phyloP scores from a whole-genome alignment of 1,139 yeast species.

The Suhomyces anneliseae region DNA sequence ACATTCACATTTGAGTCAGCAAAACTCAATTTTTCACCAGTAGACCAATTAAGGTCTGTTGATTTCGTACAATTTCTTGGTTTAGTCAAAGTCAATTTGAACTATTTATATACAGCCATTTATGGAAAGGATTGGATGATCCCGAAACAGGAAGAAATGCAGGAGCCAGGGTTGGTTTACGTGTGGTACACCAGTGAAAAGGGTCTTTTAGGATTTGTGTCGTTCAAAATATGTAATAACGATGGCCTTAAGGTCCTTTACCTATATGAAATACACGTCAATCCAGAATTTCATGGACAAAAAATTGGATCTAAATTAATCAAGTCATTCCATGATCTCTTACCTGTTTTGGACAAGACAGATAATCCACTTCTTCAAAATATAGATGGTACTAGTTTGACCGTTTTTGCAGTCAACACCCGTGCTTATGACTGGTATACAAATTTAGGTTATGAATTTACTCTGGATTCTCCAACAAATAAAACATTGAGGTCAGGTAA shows the following conservation, averaged over 20 bases:
- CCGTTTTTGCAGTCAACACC: slow-evolving; percentile 52
- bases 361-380: slow-evolving; percentile 4
- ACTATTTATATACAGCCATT: slow-evolving; percentile 25
- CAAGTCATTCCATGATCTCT: slow-evolving; percentile 26
- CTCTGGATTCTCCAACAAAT: slow-evolving; percentile 48
- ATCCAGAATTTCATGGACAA: slow-evolving; percentile 26
- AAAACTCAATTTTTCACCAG: slow-evolving; percentile 12
- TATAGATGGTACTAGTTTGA: slow-evolving; percentile 39
- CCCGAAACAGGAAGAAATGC: slow-evolving; percentile 47
- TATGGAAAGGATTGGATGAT: slow-evolving; percentile 46
- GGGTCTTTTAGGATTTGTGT: slow-evolving; percentile 36
- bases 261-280: slow-evolving; percentile 55
- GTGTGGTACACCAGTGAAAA: slow-evolving; percentile 25
- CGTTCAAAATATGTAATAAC: slow-evolving; percentile 40
- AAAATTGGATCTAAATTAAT: slow-evolving; percentile 39
- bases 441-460: slow-evolving; percentile 35
- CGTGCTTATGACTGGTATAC: slow-evolving; percentile 46
- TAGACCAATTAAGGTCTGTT: slow-evolving; percentile 12
- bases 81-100: slow-evolving; percentile 33
- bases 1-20: slow-evolving; percentile 16
- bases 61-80: slow-evolving; percentile 20
- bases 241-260: slow-evolving; percentile 40
- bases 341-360: slow-evolving; percentile 16
- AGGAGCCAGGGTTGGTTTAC: slow-evolving; percentile 44
- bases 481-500: slow-evolving; percentile 39